A percentile compares a stretch with the other conserved stretches of the same genome.
phyloP scores from a whole-genome alignment of 2,329 filamentous ascomycete genomes.

The Aspergillus sclerotialis region DNA sequence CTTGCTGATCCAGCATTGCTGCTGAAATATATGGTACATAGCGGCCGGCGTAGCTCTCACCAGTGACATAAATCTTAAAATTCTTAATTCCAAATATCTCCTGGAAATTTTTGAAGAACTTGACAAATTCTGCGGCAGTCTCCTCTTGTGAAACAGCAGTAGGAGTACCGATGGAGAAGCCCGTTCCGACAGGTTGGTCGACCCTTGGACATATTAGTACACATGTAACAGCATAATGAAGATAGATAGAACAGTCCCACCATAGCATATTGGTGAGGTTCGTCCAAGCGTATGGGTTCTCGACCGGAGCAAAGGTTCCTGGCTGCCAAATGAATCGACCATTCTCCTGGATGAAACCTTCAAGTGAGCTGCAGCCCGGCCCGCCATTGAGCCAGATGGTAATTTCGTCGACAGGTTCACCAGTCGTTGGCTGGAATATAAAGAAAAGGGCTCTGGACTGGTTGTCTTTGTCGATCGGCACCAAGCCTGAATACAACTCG shows the following conservation, averaged over 20 bases:
- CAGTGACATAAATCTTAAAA: slow-evolving; percentile 67
- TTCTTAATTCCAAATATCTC: slow-evolving; percentile 61
- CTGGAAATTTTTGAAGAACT: slow-evolving; percentile 74
- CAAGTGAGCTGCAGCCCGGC: slow-evolving; percentile 52
- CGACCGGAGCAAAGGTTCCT: slow-evolving; percentile 59
- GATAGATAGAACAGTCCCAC: slow-evolving; percentile 40
- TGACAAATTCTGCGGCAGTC: slow-evolving; percentile 62
- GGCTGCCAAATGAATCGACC: slow-evolving; percentile 66
- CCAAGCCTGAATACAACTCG: slow-evolving; percentile 42
- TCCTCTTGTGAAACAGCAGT: slow-evolving; percentile 63
- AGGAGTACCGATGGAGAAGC: slow-evolving; percentile 60
- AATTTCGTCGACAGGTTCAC: slow-evolving; percentile 37
- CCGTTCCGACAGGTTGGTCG: slow-evolving; percentile 49
- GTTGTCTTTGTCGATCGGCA: slow-evolving; percentile 48
- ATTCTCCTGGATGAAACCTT: slow-evolving; percentile 69
- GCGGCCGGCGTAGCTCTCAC: slow-evolving; percentile 65
- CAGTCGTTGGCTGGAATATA: slow-evolving; percentile 42
- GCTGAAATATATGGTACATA: slow-evolving; percentile 68
- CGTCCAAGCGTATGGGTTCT: slow-evolving; percentile 67
- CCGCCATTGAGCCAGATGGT: slow-evolving; percentile 48
- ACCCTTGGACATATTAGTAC: slow-evolving; percentile 14
- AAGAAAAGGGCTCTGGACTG: slow-evolving; percentile 41
- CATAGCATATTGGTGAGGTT: slow-evolving; percentile 72
- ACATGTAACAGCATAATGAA: background rate
- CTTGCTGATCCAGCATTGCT: slow-evolving; percentile 63